Evolutionary conservation across 208 protist species (phyloP).

Genomic region (Lotmaria passim): DNA sequence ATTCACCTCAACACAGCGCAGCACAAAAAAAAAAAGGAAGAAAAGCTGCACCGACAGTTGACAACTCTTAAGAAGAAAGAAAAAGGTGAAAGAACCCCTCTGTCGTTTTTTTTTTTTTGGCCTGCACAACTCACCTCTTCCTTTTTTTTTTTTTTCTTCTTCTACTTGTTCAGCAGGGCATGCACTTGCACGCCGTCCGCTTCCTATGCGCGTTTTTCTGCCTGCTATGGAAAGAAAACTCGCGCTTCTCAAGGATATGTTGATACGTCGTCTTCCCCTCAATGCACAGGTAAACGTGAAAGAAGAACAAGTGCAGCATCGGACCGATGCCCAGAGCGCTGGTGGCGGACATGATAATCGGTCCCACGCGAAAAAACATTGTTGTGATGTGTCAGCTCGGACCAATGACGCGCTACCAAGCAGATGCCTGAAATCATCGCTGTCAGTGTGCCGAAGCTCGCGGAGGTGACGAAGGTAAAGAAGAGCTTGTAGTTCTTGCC

Average conservation of each 20-base stretch:
- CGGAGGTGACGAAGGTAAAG: slow-evolving; percentile 52
- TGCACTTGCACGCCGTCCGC: not conserved
- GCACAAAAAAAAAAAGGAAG: no score
- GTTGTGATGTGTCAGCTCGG: slow-evolving; percentile 36
- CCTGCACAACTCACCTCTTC: no score
- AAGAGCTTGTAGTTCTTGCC: slow-evolving; percentile 83
- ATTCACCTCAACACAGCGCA: no score
- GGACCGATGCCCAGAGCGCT: slow-evolving; percentile 42
- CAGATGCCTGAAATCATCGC: slow-evolving; percentile 40
- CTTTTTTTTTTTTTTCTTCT: no score
- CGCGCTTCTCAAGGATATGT: slow-evolving; percentile 53
- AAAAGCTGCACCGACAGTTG: no score
- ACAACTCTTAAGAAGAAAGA: not conserved
- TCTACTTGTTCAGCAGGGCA: no score
- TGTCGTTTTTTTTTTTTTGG: no score
- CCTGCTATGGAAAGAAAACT: no score
- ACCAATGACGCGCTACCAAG: slow-evolving; percentile 65
- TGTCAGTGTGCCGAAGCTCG: slow-evolving; percentile 27
- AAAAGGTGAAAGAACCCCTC: not conserved
- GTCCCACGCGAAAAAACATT: slow-evolving; percentile 62
- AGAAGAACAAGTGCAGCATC: slow-evolving; percentile 62
- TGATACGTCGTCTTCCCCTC: slow-evolving; percentile 69
- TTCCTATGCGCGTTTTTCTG: slow-evolving; percentile 2
- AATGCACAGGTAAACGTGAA: slow-evolving; percentile 59
- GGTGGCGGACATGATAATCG: slow-evolving; percentile 53